Evolutionary conservation across 106 monocot species (phyloP), one percentile per base, ranked within the genome.

Genomic region (Dioscorea zingiberensis): DNA sequence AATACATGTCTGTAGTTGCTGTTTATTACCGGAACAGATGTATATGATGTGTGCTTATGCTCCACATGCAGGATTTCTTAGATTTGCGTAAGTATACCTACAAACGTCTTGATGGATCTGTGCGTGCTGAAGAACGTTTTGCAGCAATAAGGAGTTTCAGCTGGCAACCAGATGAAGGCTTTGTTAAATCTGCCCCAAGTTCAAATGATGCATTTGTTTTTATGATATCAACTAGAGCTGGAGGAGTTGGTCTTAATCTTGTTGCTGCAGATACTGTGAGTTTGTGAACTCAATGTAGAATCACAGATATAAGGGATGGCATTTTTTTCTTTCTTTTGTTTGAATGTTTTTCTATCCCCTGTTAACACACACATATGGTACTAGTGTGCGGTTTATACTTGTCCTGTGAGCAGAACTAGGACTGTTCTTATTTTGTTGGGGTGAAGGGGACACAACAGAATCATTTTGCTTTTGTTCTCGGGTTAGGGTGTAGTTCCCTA

Each of bases 201-300:
- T 49, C 80, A 60, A 27, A 71, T 65, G 75, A 44, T 80, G 81
- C 98, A 69, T 98, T 93, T 84, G 78, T 98, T 47, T 98, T 98
- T 69, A 78, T 98, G 81, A 93, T 98, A 25, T 98, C 98, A 28
- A 98, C 98, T 66, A 79, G 93, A 80, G 92, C 98, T 47, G 98
- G 93, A n/a, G 98, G 98, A 69, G 93, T 93, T 76, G 98, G 98
- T 54, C 84, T 98, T 66, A 98, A 98, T 84, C 93, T 98, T 71
- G 84, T 98, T 32, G 86, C 89, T 77, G 93, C 98, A 19, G 98
- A 98, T 71, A 98, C 93, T 22, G 98, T 93, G 73, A 87, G 89
- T 79, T 56, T 30, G 67, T 4, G n/a, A 4, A 45, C 18, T 38
- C 38, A 6, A 38, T 38, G 38, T 38, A 38, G 38, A 38, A 38